Base-by-base conservation (phyloP, 768 basidiomycete genomes). In the Suillus spraguei region DNA sequence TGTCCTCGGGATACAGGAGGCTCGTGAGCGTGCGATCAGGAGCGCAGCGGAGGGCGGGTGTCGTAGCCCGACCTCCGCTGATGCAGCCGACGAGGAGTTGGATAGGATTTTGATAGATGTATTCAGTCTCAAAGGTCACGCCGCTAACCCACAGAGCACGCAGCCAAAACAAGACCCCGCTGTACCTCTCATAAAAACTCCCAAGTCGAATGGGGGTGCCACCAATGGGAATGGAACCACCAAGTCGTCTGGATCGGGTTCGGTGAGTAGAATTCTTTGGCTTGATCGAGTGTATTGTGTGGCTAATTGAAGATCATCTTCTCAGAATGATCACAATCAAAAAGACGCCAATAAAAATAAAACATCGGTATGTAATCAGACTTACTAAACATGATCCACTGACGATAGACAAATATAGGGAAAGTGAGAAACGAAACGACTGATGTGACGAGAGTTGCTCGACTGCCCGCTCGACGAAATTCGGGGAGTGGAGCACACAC, bases 1-100 rank as follows among this genome's bases (percentile, higher is more conserved):
- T 0, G 78, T 85, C 0, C 71, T 89, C 0, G 79, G 72, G 32
- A 76, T 91, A n/a, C 84, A 84, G 0, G 71, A 74, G 2, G 85
- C 83, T 3, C 80, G 88, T 1, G 89, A 90, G 64, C 73, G 73
- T 20, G 70, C 68, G 2, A 68, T 67, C 55, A 79, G 78, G 33
- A 74, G 81, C 9, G 74, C 81, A 5, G 66, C 70, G 7, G 68
- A 69, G 28, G 64, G 58, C 0, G 77, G 78, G 3, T 66, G 61
- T n/a, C 67, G 60, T 17, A 72, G 71, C 1, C 78, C 79, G 0
- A 73, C 69, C 0, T 67, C 67, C 1, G 72, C 76, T 0, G 66
- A 69, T 4, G 67, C 72, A 0, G 71, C 69, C 0, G 72, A 74
- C 7, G 76, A 74, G 0, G 64, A 71, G 8, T 61, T 79, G 16